These are phyloP conservation scores for Pseudocercospora fuligena DNA, from an alignment of 2,329 filamentous ascomycete species.

Conservation along the genomic window DNA sequence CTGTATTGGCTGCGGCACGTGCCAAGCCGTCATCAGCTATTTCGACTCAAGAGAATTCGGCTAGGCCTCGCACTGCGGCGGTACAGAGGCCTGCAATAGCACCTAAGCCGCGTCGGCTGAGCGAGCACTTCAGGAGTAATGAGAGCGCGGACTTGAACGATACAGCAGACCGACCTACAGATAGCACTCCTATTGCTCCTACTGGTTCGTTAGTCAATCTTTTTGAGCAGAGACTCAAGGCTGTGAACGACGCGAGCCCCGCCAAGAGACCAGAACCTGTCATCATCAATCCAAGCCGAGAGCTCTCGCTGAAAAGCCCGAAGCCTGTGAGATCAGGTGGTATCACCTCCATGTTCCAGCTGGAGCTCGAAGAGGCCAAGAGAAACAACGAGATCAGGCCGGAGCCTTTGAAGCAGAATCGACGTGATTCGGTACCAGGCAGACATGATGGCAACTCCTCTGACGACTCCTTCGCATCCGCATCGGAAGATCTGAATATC, in stretches of 20 bases:
- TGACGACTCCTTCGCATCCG: constrained; percentile 32
- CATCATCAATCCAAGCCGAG: constrained; percentile 33
- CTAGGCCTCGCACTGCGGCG: constrained; percentile 17
- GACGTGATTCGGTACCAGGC: neutral
- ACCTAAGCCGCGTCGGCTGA: constrained; percentile 38
- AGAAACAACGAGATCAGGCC: constrained; percentile 6
- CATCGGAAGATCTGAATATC: constrained; percentile 26
- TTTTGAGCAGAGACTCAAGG: constrained; percentile 62
- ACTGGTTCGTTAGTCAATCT: constrained; percentile 69
- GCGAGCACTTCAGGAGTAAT: constrained; percentile 20
- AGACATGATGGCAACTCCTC: constrained; percentile 19
- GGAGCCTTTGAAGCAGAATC: constrained; percentile 13
- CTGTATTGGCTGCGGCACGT: constrained; percentile 35
- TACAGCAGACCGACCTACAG: constrained; percentile 26
- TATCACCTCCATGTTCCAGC: constrained; percentile 40
- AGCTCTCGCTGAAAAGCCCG: constrained; percentile 46
- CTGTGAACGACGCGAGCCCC: constrained; percentile 23
- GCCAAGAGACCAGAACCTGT: constrained; percentile 28
- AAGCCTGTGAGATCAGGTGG: constrained; percentile 44
- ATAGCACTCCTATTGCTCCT: constrained; percentile 47
- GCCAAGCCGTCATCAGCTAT: constrained; percentile 20
- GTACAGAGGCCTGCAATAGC: constrained; percentile 31
- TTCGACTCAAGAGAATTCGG: neutral
- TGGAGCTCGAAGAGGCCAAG: constrained; percentile 33
- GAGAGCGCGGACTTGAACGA: constrained; percentile 5